phyloP scores from a whole-genome alignment of 1,139 yeast species.

The Hansenula sp. region DNA sequence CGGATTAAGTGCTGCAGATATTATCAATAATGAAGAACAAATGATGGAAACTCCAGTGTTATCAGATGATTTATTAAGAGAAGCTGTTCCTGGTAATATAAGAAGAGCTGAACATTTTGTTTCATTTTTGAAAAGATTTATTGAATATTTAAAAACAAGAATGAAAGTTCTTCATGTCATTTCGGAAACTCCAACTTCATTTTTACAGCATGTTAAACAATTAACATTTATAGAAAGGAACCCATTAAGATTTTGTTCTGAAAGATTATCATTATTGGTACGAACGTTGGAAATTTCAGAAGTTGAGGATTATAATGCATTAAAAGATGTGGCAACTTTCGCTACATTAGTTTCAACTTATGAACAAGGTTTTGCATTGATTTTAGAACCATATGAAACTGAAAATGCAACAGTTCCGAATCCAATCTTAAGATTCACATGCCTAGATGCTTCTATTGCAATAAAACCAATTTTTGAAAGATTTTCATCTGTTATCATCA shows the following conservation, averaged over 20 bases:
- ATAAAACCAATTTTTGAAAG: constrained; percentile 95
- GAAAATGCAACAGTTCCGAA: constrained; percentile 98
- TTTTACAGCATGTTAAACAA: constrained; percentile 88
- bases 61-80: constrained; percentile 80
- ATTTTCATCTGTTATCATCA: constrained; percentile 89
- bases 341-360: constrained; percentile 95
- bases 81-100: constrained; percentile 96
- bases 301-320: constrained; percentile 87
- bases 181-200: constrained; percentile 93
- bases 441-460: constrained; percentile 97
- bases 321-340: constrained; percentile 94
- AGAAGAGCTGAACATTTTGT: constrained; percentile 96
- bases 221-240: constrained; percentile 88
- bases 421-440: constrained; percentile 91
- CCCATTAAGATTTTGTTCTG: constrained; percentile 90
- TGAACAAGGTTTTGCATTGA: constrained; percentile 87
- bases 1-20: constrained; percentile 78
- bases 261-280: constrained; percentile 80
- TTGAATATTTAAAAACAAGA: constrained; percentile 91
- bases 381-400: constrained; percentile 93
- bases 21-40: constrained; percentile 69
- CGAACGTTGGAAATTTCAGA: constrained; percentile 84
- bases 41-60: constrained; percentile 87
- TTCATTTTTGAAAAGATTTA: constrained; percentile 84
- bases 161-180: constrained; percentile 97